Percentiles rank a stretch among this genome's conserved stretches.
Conservation (phyloP, 2,329 filamentous ascomycete genomes). For the Sclerotinia nivalis region DNA sequence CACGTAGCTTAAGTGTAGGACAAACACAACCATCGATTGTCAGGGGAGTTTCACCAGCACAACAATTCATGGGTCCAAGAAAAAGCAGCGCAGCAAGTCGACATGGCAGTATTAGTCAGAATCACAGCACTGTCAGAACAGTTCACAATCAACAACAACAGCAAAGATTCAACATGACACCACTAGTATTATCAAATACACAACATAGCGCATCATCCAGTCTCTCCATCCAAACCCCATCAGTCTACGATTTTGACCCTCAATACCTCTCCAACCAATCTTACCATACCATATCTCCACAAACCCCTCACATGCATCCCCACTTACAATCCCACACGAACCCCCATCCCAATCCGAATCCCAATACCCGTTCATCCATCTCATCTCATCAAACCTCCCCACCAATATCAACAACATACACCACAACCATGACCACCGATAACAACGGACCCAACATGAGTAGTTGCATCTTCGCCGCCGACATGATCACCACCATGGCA, state of each 20-base stretch:
- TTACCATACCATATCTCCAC: slow-evolving; percentile 12
- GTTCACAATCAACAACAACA: slow-evolving; percentile 25
- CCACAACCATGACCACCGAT: not conserved
- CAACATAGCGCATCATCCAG: slow-evolving; percentile 27
- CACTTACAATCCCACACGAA: slow-evolving; percentile 9
- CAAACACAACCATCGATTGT: slow-evolving; percentile 23
- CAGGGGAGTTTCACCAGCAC: slow-evolving; percentile 26
- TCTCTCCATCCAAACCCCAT: slow-evolving; percentile 27
- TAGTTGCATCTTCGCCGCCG: slow-evolving; percentile 45
- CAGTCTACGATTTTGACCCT: slow-evolving; percentile 33
- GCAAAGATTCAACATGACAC: slow-evolving; percentile 21
- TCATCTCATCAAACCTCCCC: slow-evolving; percentile 27
- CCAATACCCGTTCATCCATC: not conserved
- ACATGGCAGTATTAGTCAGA: slow-evolving; percentile 29
- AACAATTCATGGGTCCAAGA: slow-evolving; percentile 36
- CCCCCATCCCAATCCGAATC: not conserved
- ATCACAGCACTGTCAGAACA: slow-evolving; percentile 22
- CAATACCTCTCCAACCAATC: slow-evolving; percentile 21
- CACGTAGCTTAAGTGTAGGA: slow-evolving; percentile 26
- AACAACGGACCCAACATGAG: slow-evolving; percentile 32
- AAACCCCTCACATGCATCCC: slow-evolving; percentile 12
- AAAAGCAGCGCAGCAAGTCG: slow-evolving; percentile 29
- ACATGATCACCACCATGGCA: slow-evolving; percentile 49
- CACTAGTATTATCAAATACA: slow-evolving; percentile 3
- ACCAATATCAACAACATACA: slow-evolving; percentile 20